phyloP scores from a whole-genome alignment of 306 rosid species.

The peach (Prunus persica) region Prunus_persica_NCBIv2 NC_034016.1:1713001-1713500 shows the following conservation, averaged over 20 bases:
- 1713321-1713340: too few relatives aligned
- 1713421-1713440: too few relatives aligned
- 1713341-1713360: too few relatives aligned
- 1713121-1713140: neutral
- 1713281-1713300: neutral
- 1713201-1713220: neutral
- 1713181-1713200: neutral
- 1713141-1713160: neutral
- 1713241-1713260: neutral
- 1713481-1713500: too few relatives aligned
- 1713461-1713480: too few relatives aligned
- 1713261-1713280: neutral
- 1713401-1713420: too few relatives aligned
- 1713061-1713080: slow-evolving; percentile 98
- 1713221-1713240: neutral
- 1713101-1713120: slow-evolving; percentile 4
- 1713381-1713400: too few relatives aligned
- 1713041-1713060: slow-evolving; percentile 59
- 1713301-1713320: neutral
- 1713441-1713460: too few relatives aligned
- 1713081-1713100: slow-evolving; percentile 97
- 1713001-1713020: slow-evolving; percentile 89
- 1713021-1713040: slow-evolving; percentile 88
- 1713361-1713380: too few relatives aligned
- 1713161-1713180: neutral